phyloP scores from a whole-genome alignment of 257 asterid genomes.

The Solanum commersonii region DNA sequence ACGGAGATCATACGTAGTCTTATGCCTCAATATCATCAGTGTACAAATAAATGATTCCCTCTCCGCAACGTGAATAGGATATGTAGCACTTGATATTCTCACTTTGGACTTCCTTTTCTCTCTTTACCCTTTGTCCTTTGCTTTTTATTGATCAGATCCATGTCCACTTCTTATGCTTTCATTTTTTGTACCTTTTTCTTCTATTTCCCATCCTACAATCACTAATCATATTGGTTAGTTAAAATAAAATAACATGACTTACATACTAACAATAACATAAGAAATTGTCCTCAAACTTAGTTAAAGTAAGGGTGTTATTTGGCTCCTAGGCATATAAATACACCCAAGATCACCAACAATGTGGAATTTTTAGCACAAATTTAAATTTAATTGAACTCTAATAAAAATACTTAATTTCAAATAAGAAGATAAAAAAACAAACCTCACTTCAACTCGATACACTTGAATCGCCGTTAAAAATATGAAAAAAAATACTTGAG shows the following conservation, averaged over 20 bases:
- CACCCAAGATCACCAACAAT: background rate
- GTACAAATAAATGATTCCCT: background rate
- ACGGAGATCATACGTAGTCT: background rate
- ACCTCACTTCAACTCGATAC: background rate
- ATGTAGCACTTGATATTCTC: background rate
- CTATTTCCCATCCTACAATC: background rate
- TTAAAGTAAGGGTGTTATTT: background rate
- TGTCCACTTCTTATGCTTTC: background rate
- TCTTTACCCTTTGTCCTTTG: background rate
- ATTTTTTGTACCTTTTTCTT: too few relatives aligned
- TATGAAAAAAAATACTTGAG: too few relatives aligned
- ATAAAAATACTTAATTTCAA: too few relatives aligned
- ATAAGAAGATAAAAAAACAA: too few relatives aligned
- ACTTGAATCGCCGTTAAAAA: background rate
- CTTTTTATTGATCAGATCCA: background rate
- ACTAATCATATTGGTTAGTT: background rate
- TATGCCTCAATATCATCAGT: background rate
- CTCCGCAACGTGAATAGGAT: background rate
- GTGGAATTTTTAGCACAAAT: background rate
- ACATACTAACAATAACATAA: background rate
- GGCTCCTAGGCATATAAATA: background rate
- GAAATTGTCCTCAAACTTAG: background rate
- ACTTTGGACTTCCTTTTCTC: background rate
- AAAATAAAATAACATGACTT: too few relatives aligned
- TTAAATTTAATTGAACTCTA: background rate